Evolutionary conservation across 345 rosid genomes (phyloP), one percentile per base, ranked within the genome.

Genomic region (Atalantia buxifolia): DNA sequence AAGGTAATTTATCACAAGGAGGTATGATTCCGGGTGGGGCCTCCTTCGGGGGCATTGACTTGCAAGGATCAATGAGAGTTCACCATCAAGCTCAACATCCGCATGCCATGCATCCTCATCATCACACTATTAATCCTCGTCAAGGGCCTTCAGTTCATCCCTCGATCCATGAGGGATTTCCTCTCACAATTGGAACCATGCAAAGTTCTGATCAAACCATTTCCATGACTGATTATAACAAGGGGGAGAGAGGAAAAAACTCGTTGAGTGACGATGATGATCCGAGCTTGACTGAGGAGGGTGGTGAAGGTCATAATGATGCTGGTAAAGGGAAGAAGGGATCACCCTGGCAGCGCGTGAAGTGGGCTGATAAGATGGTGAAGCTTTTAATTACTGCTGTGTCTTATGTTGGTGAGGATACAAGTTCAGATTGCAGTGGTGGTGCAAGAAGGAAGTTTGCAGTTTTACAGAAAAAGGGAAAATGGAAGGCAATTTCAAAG

Each of bases 291-390:
- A 83, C 82, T 0, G 98, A 93, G 80, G 98, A 93, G 45, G 91
- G 97, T 69, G 86, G 71, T 65, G 95, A 88, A 71, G 86, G 85
- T 50, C 90, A 80, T 36, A 86, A 85, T 74, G 94, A 92, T 33
- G 78, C 75, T 30, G 78, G 71, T 69, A 89, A 82, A 77, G 89
- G 92, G 63, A 83, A 83, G 81, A 93, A 92, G 76, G 96, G 88
- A 30, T 89, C 90, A 24, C 93, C 91, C 14, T 95, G 99, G 99
- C 97, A 92, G 65, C 84, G 99, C 61, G 97, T 95, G 66, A 95
- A 95, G 80, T 95, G 99, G 98, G 87, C 94, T 68, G 99, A 92
- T 86, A 91, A 88, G 85, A 95, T 93, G 99, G 97, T 95, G 74
- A 92, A 85, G 87, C 89, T 93, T 61, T 84, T 95, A 86, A 95